A percentile compares a stretch with the other conserved stretches of the same genome.
These are phyloP conservation scores for Backusella parvicylindrica DNA, from an alignment of 192 early-diverging fungal genomes.

Conservation along the genomic window DNA sequence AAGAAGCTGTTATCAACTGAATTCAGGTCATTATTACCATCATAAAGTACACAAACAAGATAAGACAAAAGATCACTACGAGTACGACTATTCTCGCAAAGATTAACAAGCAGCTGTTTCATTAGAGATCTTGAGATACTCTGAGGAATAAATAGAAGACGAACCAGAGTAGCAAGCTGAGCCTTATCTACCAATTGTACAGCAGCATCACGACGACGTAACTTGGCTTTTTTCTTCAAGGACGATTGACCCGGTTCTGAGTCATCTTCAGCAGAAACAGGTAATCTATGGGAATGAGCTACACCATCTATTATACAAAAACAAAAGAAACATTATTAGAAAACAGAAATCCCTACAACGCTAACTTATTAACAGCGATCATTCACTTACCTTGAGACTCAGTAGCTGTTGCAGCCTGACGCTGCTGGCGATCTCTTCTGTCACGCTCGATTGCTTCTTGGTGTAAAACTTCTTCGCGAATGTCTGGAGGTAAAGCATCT, in stretches of 20 bases:
- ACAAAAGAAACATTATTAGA: not conserved
- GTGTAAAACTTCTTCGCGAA: slow-evolving; percentile 83
- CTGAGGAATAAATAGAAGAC: slow-evolving; percentile 87
- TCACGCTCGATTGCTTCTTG: slow-evolving; percentile 71
- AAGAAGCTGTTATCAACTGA: slow-evolving; percentile 78
- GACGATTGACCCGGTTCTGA: not conserved
- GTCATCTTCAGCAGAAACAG: not conserved
- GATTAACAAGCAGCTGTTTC: slow-evolving; percentile 69
- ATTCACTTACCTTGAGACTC: not conserved
- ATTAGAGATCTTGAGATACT: slow-evolving; percentile 62
- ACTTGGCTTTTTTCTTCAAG: slow-evolving; percentile 32
- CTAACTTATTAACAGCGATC: too few relatives aligned
- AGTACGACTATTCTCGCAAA: slow-evolving; percentile 88
- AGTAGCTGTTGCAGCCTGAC: slow-evolving; percentile 17
- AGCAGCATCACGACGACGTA: slow-evolving; percentile 55
- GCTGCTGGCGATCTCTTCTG: slow-evolving; percentile 57
- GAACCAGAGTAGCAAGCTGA: slow-evolving; percentile 77
- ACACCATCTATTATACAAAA: not conserved
- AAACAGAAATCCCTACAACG: too few relatives aligned
- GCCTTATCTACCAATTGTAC: slow-evolving; percentile 80
- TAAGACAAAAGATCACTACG: slow-evolving; percentile 82
- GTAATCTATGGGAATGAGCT: not conserved
- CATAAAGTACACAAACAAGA: slow-evolving; percentile 80
- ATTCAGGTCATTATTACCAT: slow-evolving; percentile 73
- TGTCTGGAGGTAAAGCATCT: slow-evolving; percentile 84